phyloP scores from a whole-genome alignment of 768 basidiomycete species.

The Psilocybe cyanescens region DNA sequence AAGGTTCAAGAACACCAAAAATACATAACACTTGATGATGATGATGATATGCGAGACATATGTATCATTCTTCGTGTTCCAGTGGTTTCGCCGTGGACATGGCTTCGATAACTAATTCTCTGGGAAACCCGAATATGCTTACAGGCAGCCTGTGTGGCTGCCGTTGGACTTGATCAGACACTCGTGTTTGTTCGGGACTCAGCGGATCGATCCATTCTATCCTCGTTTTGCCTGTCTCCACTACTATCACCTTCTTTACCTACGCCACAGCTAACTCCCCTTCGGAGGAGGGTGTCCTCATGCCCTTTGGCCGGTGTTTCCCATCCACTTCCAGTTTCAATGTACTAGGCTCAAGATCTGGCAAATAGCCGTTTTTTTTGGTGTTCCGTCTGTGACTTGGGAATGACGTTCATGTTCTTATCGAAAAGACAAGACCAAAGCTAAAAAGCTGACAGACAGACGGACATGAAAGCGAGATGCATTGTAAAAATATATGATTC shows the following conservation, averaged over 20 bases:
- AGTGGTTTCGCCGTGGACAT: slow-evolving; percentile 4
- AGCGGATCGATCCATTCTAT: slow-evolving; percentile 11
- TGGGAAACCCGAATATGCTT: slow-evolving; percentile 1
- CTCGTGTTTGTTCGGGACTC: neutral
- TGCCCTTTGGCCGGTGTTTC: neutral
- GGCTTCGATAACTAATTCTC: slow-evolving; percentile 3
- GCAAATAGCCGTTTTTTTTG: no score
- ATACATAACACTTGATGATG: neutral
- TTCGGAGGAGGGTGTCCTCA: neutral
- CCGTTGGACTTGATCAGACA: no score
- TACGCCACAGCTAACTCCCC: slow-evolving; percentile 2
- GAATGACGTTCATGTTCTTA: no score
- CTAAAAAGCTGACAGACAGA: neutral
- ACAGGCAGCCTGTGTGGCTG: neutral
- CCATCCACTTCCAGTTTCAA: neutral
- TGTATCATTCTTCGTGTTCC: neutral
- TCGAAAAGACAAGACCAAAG: no score
- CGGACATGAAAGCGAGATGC: neutral
- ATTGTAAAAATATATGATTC: neutral
- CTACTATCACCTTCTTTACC: neutral
- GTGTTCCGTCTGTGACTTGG: no score
- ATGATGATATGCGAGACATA: neutral
- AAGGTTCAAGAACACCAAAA: neutral
- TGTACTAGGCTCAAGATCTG: neutral
- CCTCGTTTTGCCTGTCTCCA: slow-evolving; percentile 1